A percentile compares a stretch with the other conserved stretches of the same genome.
These are phyloP conservation scores for Ceriops decandra DNA, from an alignment of 345 rosid species.

Conservation along the genomic window DNA sequence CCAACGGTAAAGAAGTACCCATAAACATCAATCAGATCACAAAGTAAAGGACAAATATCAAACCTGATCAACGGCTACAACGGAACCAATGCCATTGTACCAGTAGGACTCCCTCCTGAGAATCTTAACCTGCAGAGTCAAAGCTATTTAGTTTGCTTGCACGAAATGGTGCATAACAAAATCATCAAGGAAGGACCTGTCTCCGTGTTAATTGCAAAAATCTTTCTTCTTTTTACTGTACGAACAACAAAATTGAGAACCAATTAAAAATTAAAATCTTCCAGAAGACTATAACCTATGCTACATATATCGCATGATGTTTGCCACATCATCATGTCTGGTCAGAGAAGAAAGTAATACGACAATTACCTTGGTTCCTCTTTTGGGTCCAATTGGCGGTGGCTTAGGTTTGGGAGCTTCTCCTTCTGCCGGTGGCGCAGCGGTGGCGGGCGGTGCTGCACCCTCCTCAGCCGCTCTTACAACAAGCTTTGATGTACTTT, in stretches of 20 bases:
- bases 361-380: slow-evolving; percentile 70
- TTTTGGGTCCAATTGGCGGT: slow-evolving; percentile 79
- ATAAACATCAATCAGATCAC: background rate
- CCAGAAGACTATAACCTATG: too few species aligned
- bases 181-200: too few species aligned
- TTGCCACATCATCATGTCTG: background rate
- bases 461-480: slow-evolving; percentile 63
- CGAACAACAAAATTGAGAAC: too few species aligned
- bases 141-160: background rate
- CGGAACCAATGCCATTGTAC: slow-evolving; percentile 77
- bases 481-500: slow-evolving; percentile 44
- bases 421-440: slow-evolving; percentile 29
- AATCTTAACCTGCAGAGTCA: slow-evolving; percentile 65
- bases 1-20: background rate
- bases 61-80: slow-evolving; percentile 90
- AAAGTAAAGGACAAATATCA: background rate
- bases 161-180: background rate
- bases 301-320: too few species aligned
- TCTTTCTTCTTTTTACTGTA: too few species aligned
- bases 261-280: too few species aligned
- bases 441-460: slow-evolving; percentile 36
- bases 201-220: too few species aligned
- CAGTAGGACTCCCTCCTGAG: slow-evolving; percentile 86
- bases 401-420: slow-evolving; percentile 66
- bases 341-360: background rate